Base-by-base conservation (phyloP, 1,139 yeast genomes). In the Meyerozyma sp. region DNA sequence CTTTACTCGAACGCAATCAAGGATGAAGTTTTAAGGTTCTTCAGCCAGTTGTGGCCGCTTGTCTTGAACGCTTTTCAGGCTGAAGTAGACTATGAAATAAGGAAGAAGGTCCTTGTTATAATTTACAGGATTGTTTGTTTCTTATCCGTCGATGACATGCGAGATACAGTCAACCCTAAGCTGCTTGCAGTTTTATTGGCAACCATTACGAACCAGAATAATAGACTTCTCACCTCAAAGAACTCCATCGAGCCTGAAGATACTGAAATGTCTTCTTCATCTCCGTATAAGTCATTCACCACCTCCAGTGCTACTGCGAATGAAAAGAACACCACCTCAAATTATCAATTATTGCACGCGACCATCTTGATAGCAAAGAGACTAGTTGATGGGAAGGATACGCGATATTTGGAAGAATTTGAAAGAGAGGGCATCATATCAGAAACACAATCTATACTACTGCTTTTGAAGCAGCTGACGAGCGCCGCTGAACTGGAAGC, bases 341-440 rank as follows among this genome's bases (percentile, higher is more conserved):
- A 45, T 8, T 26, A 42, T 25, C 14, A 49, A 10, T 59, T 82
- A n/a, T 62, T 81, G 1, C 65, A 74, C 18, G 82, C 83, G 4
- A 75, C 84, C 0, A 62, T 86, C 23, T 67, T 79, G 5, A 62
- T 85, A 20, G 69, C 80, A 1, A 65, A 68, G 21, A 55, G 63
- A 3, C 61, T 86, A 42, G 61, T 81, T 1, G 59, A 61, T 5
- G 72, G 73, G 45, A 65, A 76, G 10, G 77, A 83, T 1, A 62
- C 61, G 2, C 49, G 61, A 1, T 80, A 75, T 43, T 57, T 80
- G 10, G 56, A 63, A 0, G 70, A 71, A 5, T 80, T 89, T 49
- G 85, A 78, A 52, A 75, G 87, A 46, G 94, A 89, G 53, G 96
- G 96, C 0, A 74, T 14, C 91, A 86, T 54, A 65, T 77, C 4